phyloP scores from a whole-genome alignment of 495 filamentous ascomycete species.

The Penicillium canariense region DNA sequence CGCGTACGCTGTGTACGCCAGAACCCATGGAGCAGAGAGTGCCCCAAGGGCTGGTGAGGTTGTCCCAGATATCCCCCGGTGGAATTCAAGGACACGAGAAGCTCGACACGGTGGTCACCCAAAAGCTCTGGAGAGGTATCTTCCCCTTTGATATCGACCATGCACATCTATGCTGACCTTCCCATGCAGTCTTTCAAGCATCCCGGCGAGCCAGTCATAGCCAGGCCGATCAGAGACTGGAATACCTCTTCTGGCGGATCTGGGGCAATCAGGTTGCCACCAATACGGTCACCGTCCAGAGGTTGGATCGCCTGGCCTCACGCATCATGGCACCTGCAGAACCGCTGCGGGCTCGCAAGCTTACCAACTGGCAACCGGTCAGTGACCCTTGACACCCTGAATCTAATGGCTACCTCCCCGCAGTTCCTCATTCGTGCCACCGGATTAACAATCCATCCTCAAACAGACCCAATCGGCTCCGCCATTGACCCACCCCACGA shows the following conservation, averaged over 20 bases:
- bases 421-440: too few relatives aligned
- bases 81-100: slow-evolving; percentile 30
- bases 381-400: slow-evolving; percentile 1
- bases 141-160: background rate
- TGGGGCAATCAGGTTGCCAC: slow-evolving; percentile 38
- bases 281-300: slow-evolving; percentile 28
- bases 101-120: slow-evolving; percentile 31
- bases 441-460: too few relatives aligned
- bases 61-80: slow-evolving; percentile 19
- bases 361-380: slow-evolving; percentile 8
- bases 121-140: slow-evolving; percentile 52
- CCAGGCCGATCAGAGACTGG: slow-evolving; percentile 43
- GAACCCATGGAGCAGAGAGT: slow-evolving; percentile 49
- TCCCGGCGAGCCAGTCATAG: slow-evolving; percentile 35
- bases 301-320: slow-evolving; percentile 40
- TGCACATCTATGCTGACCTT: background rate
- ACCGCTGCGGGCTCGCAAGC: background rate
- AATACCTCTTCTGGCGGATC: slow-evolving; percentile 56
- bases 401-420: too few relatives aligned
- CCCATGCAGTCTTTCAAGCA: slow-evolving; percentile 40
- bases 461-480: too few relatives aligned
- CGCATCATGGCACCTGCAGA: slow-evolving; percentile 31
- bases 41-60: slow-evolving; percentile 51
- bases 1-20: too few relatives aligned
- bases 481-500: too few relatives aligned